phyloP scores from a whole-genome alignment of 2,329 filamentous ascomycete genomes.

The Zopfia rhizophila region DNA sequence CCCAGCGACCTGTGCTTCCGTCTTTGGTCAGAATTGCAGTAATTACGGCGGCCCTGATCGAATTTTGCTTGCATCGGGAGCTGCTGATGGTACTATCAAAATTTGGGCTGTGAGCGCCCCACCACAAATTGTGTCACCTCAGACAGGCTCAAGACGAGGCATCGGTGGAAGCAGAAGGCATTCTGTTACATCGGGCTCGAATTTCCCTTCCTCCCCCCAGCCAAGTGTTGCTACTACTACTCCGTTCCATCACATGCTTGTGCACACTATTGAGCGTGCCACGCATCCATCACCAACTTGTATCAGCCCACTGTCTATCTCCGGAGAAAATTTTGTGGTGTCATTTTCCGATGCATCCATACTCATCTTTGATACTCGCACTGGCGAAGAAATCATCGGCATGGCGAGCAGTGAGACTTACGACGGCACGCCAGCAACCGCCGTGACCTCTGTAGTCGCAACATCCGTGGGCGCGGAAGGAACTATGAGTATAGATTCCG shows the following conservation, averaged over 20 bases:
- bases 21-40: slow-evolving; percentile 78
- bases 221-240: slow-evolving; percentile 86
- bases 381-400: slow-evolving; percentile 87
- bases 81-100: slow-evolving; percentile 89
- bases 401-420: slow-evolving; percentile 98
- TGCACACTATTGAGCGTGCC: slow-evolving; percentile 83
- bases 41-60: slow-evolving; percentile 84
- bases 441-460: slow-evolving; percentile 91
- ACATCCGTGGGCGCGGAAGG: slow-evolving; percentile 84
- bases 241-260: slow-evolving; percentile 86
- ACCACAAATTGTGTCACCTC: slow-evolving; percentile 84
- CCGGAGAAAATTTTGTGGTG: slow-evolving; percentile 90
- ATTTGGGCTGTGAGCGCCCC: slow-evolving; percentile 95
- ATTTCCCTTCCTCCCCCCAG: slow-evolving; percentile 89
- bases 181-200: slow-evolving; percentile 93
- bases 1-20: slow-evolving; percentile 79
- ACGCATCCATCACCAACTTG: slow-evolving; percentile 84
- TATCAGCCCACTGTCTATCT: slow-evolving; percentile 86
- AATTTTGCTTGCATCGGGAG: slow-evolving; percentile 89
- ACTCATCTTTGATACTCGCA: slow-evolving; percentile 90
- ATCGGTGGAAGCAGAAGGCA: slow-evolving; percentile 82
- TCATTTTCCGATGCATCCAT: slow-evolving; percentile 91
- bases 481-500: slow-evolving; percentile 65
- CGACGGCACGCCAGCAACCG: slow-evolving; percentile 82
- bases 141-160: slow-evolving; percentile 75